phyloP scores from a whole-genome alignment of 2,329 filamentous ascomycete species.

The Colletotrichum camelliae region DNA sequence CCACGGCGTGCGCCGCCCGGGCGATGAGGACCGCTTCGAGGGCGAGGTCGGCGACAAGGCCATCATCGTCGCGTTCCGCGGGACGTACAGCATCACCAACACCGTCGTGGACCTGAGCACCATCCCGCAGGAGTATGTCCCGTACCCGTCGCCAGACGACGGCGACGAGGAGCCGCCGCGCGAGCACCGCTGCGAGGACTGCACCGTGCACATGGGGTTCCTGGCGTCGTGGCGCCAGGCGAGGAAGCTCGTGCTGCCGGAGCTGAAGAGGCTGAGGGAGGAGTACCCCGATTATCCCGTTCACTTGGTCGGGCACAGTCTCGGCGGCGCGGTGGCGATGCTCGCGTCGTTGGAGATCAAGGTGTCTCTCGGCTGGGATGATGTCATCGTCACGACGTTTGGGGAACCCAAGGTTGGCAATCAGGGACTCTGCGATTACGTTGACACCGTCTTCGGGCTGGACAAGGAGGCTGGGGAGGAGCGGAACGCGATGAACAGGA shows the following conservation, averaged over 20 bases:
- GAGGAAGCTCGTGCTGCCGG: constrained; percentile 69
- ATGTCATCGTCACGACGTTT: constrained; percentile 84
- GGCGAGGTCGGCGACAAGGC: constrained; percentile 36
- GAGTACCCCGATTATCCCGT: constrained; percentile 75
- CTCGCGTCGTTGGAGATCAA: constrained; percentile 85
- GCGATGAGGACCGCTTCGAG: constrained; percentile 22
- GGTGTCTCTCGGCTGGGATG: constrained; percentile 73
- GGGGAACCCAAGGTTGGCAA: constrained; percentile 81
- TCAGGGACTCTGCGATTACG: constrained; percentile 55
- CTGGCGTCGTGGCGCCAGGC: constrained; percentile 83
- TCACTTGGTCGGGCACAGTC: constrained; percentile 85
- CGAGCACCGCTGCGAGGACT: constrained; percentile 74
- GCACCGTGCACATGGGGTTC: constrained; percentile 93
- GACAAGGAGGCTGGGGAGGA: constrained; percentile 29
- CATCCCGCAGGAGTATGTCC: constrained; percentile 86
- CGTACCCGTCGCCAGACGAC: constrained; percentile 71
- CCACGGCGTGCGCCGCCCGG: constrained; percentile 50
- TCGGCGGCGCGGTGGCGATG: constrained; percentile 90
- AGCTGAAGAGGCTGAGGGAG: constrained; percentile 63
- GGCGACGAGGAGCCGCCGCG: constrained; percentile 45
- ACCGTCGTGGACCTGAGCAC: constrained; percentile 90
- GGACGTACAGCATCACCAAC: constrained; percentile 93
- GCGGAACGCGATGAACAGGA: constrained; percentile 24
- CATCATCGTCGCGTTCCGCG: constrained; percentile 88
- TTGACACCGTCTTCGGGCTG: constrained; percentile 59